Evolutionary conservation across 345 rosid species (phyloP).

Genomic region (Salix koriyanagi): DNA sequence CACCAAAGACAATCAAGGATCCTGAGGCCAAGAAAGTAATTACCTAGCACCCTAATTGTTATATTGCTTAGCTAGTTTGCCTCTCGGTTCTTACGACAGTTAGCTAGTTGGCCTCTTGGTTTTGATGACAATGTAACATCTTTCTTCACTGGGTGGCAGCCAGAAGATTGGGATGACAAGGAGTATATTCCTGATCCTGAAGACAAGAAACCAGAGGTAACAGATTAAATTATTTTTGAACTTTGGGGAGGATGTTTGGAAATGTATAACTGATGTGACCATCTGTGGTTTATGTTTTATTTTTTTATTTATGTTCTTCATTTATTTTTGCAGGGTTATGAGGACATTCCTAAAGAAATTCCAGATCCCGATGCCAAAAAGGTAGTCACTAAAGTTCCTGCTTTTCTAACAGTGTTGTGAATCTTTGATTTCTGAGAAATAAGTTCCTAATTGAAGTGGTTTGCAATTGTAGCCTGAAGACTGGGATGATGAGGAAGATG

Average conservation of each 20-base stretch:
- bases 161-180: conserved; percentile 96
- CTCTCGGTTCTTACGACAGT: no score
- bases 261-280: neutral
- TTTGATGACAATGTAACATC: neutral
- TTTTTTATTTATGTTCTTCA: neutral
- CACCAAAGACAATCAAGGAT: conserved; percentile 82
- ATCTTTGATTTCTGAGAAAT: neutral
- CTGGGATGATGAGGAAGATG: conserved; percentile 99
- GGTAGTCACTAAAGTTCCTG: conserved; percentile 35
- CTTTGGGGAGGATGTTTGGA: neutral
- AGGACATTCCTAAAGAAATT: conserved; percentile 92
- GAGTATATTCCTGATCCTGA: conserved; percentile 91
- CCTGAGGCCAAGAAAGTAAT: conserved; percentile 88
- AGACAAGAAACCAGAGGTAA: conserved; percentile 91
- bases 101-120: neutral
- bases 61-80: neutral
- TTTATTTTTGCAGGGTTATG: conserved; percentile 54
- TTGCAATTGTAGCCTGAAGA: conserved; percentile 71
- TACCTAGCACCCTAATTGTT: neutral
- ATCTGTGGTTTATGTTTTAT: neutral
- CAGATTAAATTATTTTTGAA: neutral
- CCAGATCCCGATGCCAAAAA: conserved; percentile 80
- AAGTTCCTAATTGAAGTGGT: conserved; percentile 9
- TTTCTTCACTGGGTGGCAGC: conserved; percentile 43
- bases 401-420: neutral